phyloP scores from a whole-genome alignment of 495 filamentous ascomycete genomes.

The Haplographium delicatum region DNA sequence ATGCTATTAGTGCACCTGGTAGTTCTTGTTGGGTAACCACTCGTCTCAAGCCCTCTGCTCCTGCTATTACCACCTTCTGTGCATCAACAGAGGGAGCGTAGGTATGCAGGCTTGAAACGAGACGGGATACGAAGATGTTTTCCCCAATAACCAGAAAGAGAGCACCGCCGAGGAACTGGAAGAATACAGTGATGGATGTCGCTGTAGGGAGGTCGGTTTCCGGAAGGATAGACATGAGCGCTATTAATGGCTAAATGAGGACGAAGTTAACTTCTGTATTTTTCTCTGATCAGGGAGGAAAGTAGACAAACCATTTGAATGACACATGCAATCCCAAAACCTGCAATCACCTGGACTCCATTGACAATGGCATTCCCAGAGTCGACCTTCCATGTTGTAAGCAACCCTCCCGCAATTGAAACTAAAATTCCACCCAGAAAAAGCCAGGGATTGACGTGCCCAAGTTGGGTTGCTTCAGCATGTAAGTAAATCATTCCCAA shows the following conservation, averaged over 20 bases:
- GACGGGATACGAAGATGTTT: conserved; percentile 37
- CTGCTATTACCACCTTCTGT: conserved; percentile 35
- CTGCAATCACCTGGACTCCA: conserved; percentile 15
- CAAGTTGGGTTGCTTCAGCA: conserved; percentile 11
- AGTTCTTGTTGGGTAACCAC: conserved; percentile 31
- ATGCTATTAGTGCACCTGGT: conserved; percentile 4
- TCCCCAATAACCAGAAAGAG: conserved; percentile 42
- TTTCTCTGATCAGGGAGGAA: not conserved
- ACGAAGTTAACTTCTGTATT: not conserved
- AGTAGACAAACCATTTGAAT: conserved; percentile 14
- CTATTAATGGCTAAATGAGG: conserved; percentile 8
- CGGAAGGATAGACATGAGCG: conserved; percentile 14
- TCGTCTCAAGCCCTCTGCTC: conserved; percentile 45
- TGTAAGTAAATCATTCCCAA: not conserved
- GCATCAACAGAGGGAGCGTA: conserved; percentile 40
- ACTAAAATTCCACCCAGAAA: conserved; percentile 27
- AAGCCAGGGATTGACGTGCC: conserved; percentile 25
- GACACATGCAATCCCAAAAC: conserved; percentile 9
- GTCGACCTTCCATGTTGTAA: conserved; percentile 14
- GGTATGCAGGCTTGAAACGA: conserved; percentile 30
- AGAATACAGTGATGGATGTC: conserved; percentile 27
- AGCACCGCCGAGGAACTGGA: conserved; percentile 42
- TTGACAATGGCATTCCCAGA: conserved; percentile 10
- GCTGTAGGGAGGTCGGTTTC: conserved; percentile 11
- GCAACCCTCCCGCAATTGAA: conserved; percentile 18